Conservation (phyloP, 179 eudicot genomes). For the Heliamphora pulchella region DNA sequence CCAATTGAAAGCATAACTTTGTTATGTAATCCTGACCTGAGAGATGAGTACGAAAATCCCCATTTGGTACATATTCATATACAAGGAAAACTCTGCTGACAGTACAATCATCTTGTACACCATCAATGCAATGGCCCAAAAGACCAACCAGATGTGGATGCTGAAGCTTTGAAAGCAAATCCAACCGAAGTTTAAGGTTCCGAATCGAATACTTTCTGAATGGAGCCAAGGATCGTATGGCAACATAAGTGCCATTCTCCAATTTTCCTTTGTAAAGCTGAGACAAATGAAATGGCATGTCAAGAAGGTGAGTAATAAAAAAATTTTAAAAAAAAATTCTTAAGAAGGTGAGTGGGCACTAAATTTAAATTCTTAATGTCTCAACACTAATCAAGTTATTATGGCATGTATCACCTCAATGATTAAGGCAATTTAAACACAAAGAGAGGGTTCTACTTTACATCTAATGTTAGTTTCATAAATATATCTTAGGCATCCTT, state of each 20-base stretch:
- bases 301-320: not conserved
- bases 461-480: too few species aligned
- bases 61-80: slow-evolving; percentile 48
- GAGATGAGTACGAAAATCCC: slow-evolving; percentile 46
- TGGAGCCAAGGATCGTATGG: slow-evolving; percentile 41
- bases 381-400: not conserved
- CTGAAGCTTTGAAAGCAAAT: slow-evolving; percentile 56
- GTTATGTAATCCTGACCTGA: slow-evolving; percentile 31
- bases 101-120: slow-evolving; percentile 36
- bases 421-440: not conserved
- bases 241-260: slow-evolving; percentile 42
- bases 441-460: too few species aligned
- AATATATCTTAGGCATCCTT: too few species aligned
- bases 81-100: slow-evolving; percentile 47
- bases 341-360: too few species aligned
- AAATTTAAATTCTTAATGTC: not conserved
- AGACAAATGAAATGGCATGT: slow-evolving; percentile 12
- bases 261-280: slow-evolving; percentile 63
- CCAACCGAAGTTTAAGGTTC: slow-evolving; percentile 51
- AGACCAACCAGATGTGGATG: slow-evolving; percentile 56
- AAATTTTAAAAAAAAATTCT: too few species aligned
- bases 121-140: slow-evolving; percentile 54
- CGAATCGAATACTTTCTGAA: slow-evolving; percentile 36
- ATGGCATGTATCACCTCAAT: not conserved
- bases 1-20: not conserved